Evolutionary conservation across 2,329 filamentous ascomycete species (phyloP), one percentile per base, ranked within the genome.

Genomic region (Tolypocladium cylindrosporum): DNA sequence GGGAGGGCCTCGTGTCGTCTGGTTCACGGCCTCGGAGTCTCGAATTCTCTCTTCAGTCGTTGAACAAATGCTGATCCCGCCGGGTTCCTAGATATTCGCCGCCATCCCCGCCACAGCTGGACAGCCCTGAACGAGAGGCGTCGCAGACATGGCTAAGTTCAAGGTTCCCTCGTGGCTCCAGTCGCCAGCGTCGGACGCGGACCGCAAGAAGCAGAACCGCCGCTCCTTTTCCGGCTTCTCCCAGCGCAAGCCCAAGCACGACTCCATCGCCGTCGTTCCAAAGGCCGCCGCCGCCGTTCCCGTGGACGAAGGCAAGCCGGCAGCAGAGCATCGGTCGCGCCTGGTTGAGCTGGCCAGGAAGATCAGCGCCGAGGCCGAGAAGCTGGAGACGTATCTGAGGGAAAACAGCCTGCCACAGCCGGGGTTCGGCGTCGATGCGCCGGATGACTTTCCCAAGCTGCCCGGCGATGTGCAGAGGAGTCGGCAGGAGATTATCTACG

Each of bases 331-430:
- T 4, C 66, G 72, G 13, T 75, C 75, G 2, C 72, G 69, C 31
- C 73, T 82, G 68, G 62, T 76, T 16, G 67, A 69, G 34, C 68
- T 83, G n/a, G 78, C 79, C 2, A 72, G 71, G 54, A 78, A 70
- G 53, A 82, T 82, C 57, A 71, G 71, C 41, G 61, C 64, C 48
- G 79, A 82, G 61, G 77, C 80, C 0, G 74, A 77, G 60, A 81
- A 75, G 63, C 66, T 83, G 21, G 77, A 82, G 58, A 66, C 65
- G 3, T 80, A 79, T 63, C 64, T 82, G 60, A 73, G 69, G 54
- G 69, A 72, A 5, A 76, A 75, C 55, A 70, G 70, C 8, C 64
- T 77, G 2, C 70, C 70, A 0, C 65, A 75, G 55, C 76, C 79
- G 10, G 72, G 72, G 8, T 80, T 82, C 58, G 77, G 75, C 11